Evolutionary conservation across 495 filamentous ascomycete species (phyloP), one percentile per base, ranked within the genome.

Genomic region (Patellaria atrata): DNA sequence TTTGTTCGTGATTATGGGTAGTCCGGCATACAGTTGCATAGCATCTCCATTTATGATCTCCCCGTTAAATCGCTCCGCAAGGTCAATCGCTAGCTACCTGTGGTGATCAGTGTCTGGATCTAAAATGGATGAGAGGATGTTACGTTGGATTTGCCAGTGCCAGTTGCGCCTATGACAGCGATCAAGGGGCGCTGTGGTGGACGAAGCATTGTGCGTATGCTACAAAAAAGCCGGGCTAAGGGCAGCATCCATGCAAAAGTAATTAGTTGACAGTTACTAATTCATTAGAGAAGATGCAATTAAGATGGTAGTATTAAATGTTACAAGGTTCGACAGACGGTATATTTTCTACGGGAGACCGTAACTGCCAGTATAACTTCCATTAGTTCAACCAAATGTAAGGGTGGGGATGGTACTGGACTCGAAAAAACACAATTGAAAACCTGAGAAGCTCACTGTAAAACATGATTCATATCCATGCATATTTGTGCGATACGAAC

Each of bases 41-140:
- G 89, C 89, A 61, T 99, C 91, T 32, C 80, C 85, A 52, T 99
- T 99, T 63, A 99, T 82, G 34, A 99, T 71, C 59, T 99, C 91
- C 44, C 91, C 91, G 56, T 92, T 79, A 58, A 81, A 86, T 22
- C 66, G 68, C 22, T 65, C 63, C 3, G 91, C 89, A 19, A 99
- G 54, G 29, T 92, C 81, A 6, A 99, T 80, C 33, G 91, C 91
- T 43, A 99, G 79, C 87, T 96, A 52, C 50, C 60, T 50, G 38
- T 14, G 22, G 48, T 52, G 48, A 40, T 57, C 41, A 60, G 53
- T 33, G 21, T 8, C 7, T 12, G 25, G 7, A 24, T 15, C 31
- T 37, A 34, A 34, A 24, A n/a, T 34, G 20, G 15, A 17, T 13
- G 19, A 51, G 56, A 39, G 3, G 8, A 15, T 37, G 38, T 8